Conservation (phyloP, 305 asterid species). For the Fraxinus dipetala region DNA sequence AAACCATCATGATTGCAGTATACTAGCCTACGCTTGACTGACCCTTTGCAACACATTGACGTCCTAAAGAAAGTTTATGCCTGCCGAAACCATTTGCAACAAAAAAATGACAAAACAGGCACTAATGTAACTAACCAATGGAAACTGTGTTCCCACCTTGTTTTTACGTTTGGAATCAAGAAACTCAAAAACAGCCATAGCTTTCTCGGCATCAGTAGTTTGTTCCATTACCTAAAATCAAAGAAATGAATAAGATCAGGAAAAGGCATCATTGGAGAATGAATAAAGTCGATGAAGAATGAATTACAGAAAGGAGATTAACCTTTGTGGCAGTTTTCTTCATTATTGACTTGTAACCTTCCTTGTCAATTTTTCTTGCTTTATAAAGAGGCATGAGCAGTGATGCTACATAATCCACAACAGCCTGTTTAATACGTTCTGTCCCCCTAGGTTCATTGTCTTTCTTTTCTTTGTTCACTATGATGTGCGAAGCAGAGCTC, state of each 20-base stretch:
- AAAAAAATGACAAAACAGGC: background rate
- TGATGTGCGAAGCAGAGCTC: slow-evolving; percentile 76
- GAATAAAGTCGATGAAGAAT: background rate
- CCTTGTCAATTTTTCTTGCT: slow-evolving; percentile 87
- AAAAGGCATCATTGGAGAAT: slow-evolving; percentile 15
- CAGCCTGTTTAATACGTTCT: slow-evolving; percentile 78
- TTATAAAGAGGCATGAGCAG: slow-evolving; percentile 97
- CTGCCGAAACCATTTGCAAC: slow-evolving; percentile 15
- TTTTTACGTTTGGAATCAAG: slow-evolving; percentile 97
- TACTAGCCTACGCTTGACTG: slow-evolving; percentile 14
- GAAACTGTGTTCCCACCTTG: slow-evolving; percentile 54
- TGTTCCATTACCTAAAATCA: slow-evolving; percentile 85
- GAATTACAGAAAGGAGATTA: slow-evolving; percentile 20
- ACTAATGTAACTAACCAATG: slow-evolving; percentile 7
- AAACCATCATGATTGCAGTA: slow-evolving; percentile 1
- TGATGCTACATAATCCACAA: slow-evolving; percentile 92
- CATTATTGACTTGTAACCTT: slow-evolving; percentile 89
- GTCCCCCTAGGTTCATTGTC: slow-evolving; percentile 71
- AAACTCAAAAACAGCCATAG: slow-evolving; percentile 80
- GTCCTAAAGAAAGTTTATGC: background rate
- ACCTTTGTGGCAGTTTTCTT: slow-evolving; percentile 99
- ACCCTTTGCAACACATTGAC: background rate
- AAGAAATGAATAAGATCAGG: slow-evolving; percentile 24
- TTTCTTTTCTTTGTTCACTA: slow-evolving; percentile 49
- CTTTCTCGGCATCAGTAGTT: slow-evolving; percentile 81